Evolutionary conservation across 2,329 filamentous ascomycete species (phyloP), one percentile per base, ranked within the genome.

Genomic region (Trichoderma simmonsii): DNA sequence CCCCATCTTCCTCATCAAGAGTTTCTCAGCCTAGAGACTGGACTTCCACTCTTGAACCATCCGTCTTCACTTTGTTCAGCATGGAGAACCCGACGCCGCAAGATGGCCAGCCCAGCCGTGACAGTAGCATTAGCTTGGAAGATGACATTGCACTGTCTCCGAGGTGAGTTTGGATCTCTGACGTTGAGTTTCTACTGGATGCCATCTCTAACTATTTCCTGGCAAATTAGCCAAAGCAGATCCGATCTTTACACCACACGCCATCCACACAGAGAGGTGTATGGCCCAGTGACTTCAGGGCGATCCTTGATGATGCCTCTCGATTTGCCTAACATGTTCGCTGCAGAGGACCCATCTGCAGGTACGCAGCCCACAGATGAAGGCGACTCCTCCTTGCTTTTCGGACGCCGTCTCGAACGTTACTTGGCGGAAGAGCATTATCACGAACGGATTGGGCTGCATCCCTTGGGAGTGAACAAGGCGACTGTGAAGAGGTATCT

Each of bases 61-160:
- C 43, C 51, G 3, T 43, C 36, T 8, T 30, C 9, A 26, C 14
- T 5, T 60, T 43, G 12, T 6, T n/a, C 36, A 60, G 12, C 11
- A 70, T 70, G 66, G 66, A 61, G 21, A 24, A 62, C 30, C 66
- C 28, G 21, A 24, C 11, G 21, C 30, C 21, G 36, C 66, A 48
- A 54, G 39, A 62, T 3, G 66, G 7, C 11, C 28, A 12, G 6
- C 39, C 12, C 39, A 70, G 66, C 26, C 66, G 39, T 24, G 39
- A 36, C n/a, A 70, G 66, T 30, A 70, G 66, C 26, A 70, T 70
- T 14, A 70, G 66, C 43, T 15, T 70, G 57, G 66, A 70, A 24
- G 66, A 70, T n/a, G 56, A 54, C 18, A 32, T 24, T 18, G 24
- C 28, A 7, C 56, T 30, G n/a, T n/a, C 24, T 36, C 28, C 57